These are phyloP conservation scores for Capillidium heterosporum DNA, from an alignment of 371 early-diverging fungal species.

Conservation along the genomic window DNA sequence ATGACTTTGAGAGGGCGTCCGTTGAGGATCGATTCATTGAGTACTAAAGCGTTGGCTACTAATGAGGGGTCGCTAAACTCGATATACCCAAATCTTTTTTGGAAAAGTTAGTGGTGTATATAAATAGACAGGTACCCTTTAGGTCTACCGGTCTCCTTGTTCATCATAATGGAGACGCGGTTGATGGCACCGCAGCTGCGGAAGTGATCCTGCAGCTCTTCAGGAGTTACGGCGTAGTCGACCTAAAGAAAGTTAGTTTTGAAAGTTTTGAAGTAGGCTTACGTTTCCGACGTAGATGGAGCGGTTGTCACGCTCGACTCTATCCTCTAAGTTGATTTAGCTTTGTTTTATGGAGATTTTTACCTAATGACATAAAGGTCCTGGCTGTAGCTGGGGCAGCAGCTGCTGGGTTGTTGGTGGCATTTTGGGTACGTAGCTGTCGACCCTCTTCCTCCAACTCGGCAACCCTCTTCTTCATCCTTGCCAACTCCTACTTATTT, in stretches of 20 bases:
- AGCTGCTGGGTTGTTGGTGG: too few species aligned
- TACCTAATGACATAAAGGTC: too few species aligned
- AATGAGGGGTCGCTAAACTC: constrained; percentile 81
- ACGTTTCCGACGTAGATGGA: constrained; percentile 92
- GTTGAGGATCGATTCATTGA: constrained; percentile 79
- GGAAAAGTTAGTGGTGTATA: background rate
- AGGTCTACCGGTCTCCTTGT: constrained; percentile 89
- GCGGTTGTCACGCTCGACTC: constrained; percentile 74
- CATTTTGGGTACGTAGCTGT: too few species aligned
- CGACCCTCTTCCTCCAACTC: too few species aligned
- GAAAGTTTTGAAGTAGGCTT: constrained; percentile 8
- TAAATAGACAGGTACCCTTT: constrained; percentile 47
- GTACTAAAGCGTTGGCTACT: constrained; percentile 70
- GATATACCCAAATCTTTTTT: constrained; percentile 68
- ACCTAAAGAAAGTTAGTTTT: constrained; percentile 25
- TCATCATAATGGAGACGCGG: constrained; percentile 86
- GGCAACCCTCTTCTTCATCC: too few species aligned
- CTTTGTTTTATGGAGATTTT: too few species aligned
- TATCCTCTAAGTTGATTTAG: too few species aligned
- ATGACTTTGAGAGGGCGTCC: constrained; percentile 68
- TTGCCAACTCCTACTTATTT: too few species aligned
- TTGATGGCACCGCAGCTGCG: constrained; percentile 93
- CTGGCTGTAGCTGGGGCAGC: too few species aligned
- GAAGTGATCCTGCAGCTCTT: constrained; percentile 91
- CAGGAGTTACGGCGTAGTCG: constrained; percentile 88